Evolutionary conservation across 768 basidiomycete species (phyloP).

Genomic region (Leccinum ochraceum): DNA sequence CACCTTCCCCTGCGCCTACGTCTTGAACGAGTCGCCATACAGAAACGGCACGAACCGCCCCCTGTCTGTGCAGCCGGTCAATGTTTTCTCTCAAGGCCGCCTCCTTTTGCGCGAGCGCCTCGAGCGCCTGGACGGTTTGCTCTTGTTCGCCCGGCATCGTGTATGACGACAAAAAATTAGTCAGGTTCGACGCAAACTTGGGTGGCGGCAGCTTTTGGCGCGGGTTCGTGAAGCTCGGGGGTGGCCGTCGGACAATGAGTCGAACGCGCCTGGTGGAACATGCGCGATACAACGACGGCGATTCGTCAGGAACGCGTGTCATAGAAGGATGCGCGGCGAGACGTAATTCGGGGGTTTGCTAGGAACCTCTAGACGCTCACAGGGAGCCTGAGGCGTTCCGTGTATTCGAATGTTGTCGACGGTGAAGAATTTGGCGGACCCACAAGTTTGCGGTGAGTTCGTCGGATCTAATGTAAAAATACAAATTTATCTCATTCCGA

Average conservation of each 20-base stretch:
- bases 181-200: conserved; percentile 53
- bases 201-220: conserved; percentile 60
- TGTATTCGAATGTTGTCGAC: too few species aligned
- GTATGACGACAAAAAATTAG: conserved; percentile 63
- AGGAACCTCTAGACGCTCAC: conserved; percentile 18
- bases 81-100: conserved; percentile 46
- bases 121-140: conserved; percentile 37
- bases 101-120: conserved; percentile 42
- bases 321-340: neutral
- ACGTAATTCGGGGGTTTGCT: conserved; percentile 11
- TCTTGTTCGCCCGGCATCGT: conserved; percentile 51
- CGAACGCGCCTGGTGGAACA: conserved; percentile 57
- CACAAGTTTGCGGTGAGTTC: too few species aligned
- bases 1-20: conserved; percentile 4
- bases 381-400: too few species aligned
- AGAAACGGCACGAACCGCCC: conserved; percentile 48
- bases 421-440: too few species aligned
- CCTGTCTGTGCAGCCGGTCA: conserved; percentile 46
- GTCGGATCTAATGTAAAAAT: too few species aligned
- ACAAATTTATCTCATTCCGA: too few species aligned
- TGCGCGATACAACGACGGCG: conserved; percentile 11
- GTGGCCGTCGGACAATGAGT: conserved; percentile 65
- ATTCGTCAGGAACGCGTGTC: neutral
- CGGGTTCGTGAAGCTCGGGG: conserved; percentile 63
- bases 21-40: conserved; percentile 29